phyloP scores from a whole-genome alignment of 1,284 basidiomycete species.

The Ganoderma boninense region DNA sequence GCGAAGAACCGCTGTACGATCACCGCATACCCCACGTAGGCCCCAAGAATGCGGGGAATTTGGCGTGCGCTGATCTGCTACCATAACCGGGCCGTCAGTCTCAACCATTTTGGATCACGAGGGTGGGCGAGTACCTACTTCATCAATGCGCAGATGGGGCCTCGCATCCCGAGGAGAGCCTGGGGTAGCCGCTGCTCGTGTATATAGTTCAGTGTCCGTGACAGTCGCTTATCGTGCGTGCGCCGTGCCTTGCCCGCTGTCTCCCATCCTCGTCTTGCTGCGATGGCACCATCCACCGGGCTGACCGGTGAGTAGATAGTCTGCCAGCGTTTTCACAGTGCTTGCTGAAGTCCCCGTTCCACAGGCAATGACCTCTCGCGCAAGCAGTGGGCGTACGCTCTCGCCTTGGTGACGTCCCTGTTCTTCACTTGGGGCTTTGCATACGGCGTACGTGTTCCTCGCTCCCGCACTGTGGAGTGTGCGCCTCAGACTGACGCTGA shows the following conservation, averaged over 20 bases:
- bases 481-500: background rate
- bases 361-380: conserved; percentile 58
- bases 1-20: background rate
- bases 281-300: conserved; percentile 38
- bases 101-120: conserved; percentile 29
- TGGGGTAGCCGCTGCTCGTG: conserved; percentile 1
- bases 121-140: conserved; percentile 19
- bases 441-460: conserved; percentile 62
- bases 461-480: background rate
- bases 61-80: conserved; percentile 16
- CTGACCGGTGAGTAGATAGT: conserved; percentile 46
- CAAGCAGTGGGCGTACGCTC: conserved; percentile 63
- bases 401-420: conserved; percentile 77
- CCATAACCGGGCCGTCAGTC: conserved; percentile 26
- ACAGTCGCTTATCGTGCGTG: conserved; percentile 16
- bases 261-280: conserved; percentile 11
- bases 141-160: conserved; percentile 33
- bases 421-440: conserved; percentile 88
- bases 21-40: background rate
- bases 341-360: background rate
- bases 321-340: background rate
- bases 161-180: conserved; percentile 15
- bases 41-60: conserved; percentile 12
- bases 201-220: conserved; percentile 27
- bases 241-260: conserved; percentile 13